Evolutionary conservation across 1,139 yeast genomes (phyloP), one percentile per base, ranked within the genome.

Genomic region (Taphrina populina): DNA sequence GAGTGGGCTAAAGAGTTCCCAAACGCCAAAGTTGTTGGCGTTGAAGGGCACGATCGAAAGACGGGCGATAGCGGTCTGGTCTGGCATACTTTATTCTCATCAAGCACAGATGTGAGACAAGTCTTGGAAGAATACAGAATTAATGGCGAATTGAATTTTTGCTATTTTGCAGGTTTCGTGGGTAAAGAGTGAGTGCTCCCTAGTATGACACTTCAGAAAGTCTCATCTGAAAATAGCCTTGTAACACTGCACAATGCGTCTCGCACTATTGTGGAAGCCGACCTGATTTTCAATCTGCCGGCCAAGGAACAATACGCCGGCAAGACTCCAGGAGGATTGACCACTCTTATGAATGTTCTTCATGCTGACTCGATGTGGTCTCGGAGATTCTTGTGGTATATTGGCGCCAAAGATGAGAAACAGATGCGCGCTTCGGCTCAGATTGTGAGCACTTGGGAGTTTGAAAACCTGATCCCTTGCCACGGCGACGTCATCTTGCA

Each of bases 401-500:
- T 40, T 26, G 45, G 45, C 2, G 27, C 5, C 3, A n/a, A 30
- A 21, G 37, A 34, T 27, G 37, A 52, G 30, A 24, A n/a, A 17
- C 32, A 26, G 15, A 23, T 34, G 57, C 40, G 35, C n/a, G 17
- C 27, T 21, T 23, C 57, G 24, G 23, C 46, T 17, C 26, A 21
- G 43, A 26, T 32, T 20, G 34, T 30, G 10, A 7, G 15, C 30
- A 10, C 15, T 33, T 35, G 57, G 36, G 7, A 24, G 10, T 24
- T 49, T 39, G 34, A 45, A 24, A 37, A 33, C 20, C 35, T 24
- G 36, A 33, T 26, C n/a, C 71, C 77, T 64, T 78, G 83, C 61
- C 87, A 82, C 64, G 87, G 86, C 5, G 77, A 76, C 56, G 71
- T 79, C 17, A 67, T 80, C 56, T 78, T 77, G 24, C 10, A 26